Base-by-base conservation (phyloP, 2,329 filamentous ascomycete species). In the Ascochyta koolunga region DNA sequence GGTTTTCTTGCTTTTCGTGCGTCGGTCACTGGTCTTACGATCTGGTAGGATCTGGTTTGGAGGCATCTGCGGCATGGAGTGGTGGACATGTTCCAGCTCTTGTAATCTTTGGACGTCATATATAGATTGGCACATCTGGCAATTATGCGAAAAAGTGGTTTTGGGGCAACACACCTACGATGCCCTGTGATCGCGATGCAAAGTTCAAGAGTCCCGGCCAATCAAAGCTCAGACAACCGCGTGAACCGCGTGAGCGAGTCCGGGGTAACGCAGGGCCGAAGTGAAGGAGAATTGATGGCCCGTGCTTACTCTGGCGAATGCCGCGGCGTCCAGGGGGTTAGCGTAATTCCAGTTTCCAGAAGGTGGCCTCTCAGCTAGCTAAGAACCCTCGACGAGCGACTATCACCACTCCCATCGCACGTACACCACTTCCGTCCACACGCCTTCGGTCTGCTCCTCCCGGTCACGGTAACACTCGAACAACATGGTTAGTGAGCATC, bases 131-230 rank as follows among this genome's bases (percentile, higher is more conserved):
- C 59, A 66, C 57, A 61, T 59, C 35, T 51, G 58, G 63, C 52
- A 59, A 62, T 62, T 41, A 70, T 69, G 68, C 61, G 58, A 49
- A 68, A 70, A 72, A 68, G 56, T 66, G 53, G 60, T 58, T 63
- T 64, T 50, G 47, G 54, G 42, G 46, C n/a, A 33, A 31, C 9
- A 9, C 11, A 21, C 27, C 5, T 19, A 37, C 38, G n/a, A 6
- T 8, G 24, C n/a, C 15, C 16, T 13, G 18, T 24, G 43, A 33
- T 11, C 11, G 11, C 22, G 10, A 8, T 25, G 24, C 22, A 18
- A 16, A 43, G 29, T 36, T 2, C n/a, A n/a, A 27, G 29, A 36
- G 36, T 29, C 32, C 11, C 29, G 36, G 40, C 51, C 51, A 50
- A 41, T 46, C 35, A 45, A 49, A 36, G 27, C 35, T 36, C 32